These are phyloP conservation scores for Magnaporthiopsis incrustans DNA, from an alignment of 2,329 filamentous ascomycete genomes.

Conservation along the genomic window DNA sequence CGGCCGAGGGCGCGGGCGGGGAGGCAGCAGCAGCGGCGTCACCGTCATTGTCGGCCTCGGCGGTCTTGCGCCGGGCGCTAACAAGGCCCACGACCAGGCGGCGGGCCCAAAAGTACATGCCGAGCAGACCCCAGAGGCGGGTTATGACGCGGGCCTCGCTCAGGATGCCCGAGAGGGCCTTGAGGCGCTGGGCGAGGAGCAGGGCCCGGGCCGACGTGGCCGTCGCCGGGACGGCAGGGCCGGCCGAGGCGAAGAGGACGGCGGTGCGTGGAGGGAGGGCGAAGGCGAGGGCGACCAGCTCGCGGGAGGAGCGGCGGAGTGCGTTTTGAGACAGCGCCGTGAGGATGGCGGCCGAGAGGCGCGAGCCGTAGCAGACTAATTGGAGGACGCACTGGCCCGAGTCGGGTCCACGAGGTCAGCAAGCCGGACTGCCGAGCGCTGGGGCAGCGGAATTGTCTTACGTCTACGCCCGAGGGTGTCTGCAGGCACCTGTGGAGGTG, in stretches of 20 bases:
- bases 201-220: constrained; percentile 35
- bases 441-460: background rate
- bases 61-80: constrained; percentile 21
- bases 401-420: background rate
- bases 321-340: constrained; percentile 46
- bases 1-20: constrained; percentile 27
- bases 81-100: constrained; percentile 28
- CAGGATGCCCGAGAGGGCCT: constrained; percentile 56
- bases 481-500: constrained; percentile 56
- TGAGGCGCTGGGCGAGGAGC: constrained; percentile 43
- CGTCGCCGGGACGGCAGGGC: constrained; percentile 7
- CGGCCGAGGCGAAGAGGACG: constrained; percentile 28
- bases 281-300: constrained; percentile 44
- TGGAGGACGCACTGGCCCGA: constrained; percentile 35
- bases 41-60: constrained; percentile 18
- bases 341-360: constrained; percentile 44
- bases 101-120: constrained; percentile 62
- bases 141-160: constrained; percentile 65
- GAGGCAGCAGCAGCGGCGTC: constrained; percentile 29
- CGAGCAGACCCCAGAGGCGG: constrained; percentile 69
- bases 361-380: constrained; percentile 59
- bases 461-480: constrained; percentile 60
- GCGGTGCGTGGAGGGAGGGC: constrained; percentile 43
- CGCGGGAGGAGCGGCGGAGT: constrained; percentile 42
- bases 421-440: background rate